Evolutionary conservation across 371 early-diverging fungal genomes (phyloP), one percentile per base, ranked within the genome.

Genomic region (Circinella minor): DNA sequence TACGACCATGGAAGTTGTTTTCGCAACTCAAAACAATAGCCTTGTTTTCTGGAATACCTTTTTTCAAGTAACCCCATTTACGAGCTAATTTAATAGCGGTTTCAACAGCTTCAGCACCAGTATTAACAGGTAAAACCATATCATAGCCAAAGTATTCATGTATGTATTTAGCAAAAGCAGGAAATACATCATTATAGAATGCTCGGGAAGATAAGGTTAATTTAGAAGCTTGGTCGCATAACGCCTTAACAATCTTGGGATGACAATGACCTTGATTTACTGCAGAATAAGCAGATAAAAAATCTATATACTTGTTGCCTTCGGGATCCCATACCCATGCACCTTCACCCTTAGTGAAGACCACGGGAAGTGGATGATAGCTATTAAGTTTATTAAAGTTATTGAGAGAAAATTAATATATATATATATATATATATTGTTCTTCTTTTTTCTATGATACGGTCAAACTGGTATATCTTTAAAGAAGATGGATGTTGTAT

Each of bases 181-280:
- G 96, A 80, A 96, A 96, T 59, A 91, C 85, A 72, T 96, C 94
- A 81, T 97, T 98, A 85, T 96, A 95, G 80, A 99, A 99, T 8
- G 98, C 98, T 59, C 98, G 90, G 55, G 99, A 99, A 66, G 92
- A 91, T 70, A 98, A 87, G 43, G 93, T 88, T 63, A 98, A 86
- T 66, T 77, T 89, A 49, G 85, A 79, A 4, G 98, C 96, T 86
- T 99, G 99, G 71, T 95, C 92, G 51, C 90, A 88, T 51, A 98
- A 85, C 1, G 98, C 96, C 72, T 92, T 78, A 71, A 99, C 88
- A 72, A 99, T 97, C 84, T 93, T 95, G 63, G 98, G 98, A 78
- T 99, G 99, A 72, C 93, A 94, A 81, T 98, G 98, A 54, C 98
- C 97, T 84, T 99, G 99, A 84, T 99, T 99, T 71, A 95, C 95